Evolutionary conservation across 2,329 filamentous ascomycete species (phyloP).

Genomic region (Sporothrix dimorphospora): DNA sequence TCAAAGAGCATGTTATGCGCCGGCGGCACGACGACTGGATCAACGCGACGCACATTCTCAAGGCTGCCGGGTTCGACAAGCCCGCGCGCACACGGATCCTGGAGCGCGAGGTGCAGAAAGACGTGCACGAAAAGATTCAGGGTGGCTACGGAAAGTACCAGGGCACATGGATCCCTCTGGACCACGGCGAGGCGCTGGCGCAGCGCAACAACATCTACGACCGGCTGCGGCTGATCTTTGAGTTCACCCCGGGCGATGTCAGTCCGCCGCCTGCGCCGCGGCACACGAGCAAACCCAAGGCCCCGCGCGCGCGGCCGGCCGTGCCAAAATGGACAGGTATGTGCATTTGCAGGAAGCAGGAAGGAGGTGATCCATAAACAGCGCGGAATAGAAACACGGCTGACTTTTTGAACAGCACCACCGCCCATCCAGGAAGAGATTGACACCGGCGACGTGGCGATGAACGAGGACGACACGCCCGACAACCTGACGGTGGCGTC

Average conservation of each 20-base stretch:
- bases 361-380: no score
- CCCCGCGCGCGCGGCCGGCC: conserved; percentile 64
- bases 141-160: conserved; percentile 99
- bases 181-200: conserved; percentile 78
- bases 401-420: conserved; percentile 37
- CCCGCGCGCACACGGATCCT: conserved; percentile 92
- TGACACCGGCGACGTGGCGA: conserved; percentile 64
- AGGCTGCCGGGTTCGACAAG: conserved; percentile 96
- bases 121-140: conserved; percentile 95
- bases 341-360: no score
- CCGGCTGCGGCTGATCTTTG: conserved; percentile 83
- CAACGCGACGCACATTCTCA: conserved; percentile 98
- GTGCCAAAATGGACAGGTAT: conserved; percentile 60
- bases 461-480: conserved; percentile 78
- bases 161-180: conserved; percentile 94
- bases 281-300: conserved; percentile 85
- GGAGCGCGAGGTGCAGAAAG: conserved; percentile 95
- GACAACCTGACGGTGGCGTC: conserved; percentile 83
- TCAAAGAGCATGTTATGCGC: conserved; percentile 91
- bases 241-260: conserved; percentile 80
- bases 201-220: conserved; percentile 85
- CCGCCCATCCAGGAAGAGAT: conserved; percentile 60
- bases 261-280: conserved; percentile 93
- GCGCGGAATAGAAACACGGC: no score
- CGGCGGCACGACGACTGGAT: conserved; percentile 94